These are phyloP conservation scores for Pichia kluyveri DNA, from an alignment of 805 yeast genomes.

Conservation along the genomic window DNA sequence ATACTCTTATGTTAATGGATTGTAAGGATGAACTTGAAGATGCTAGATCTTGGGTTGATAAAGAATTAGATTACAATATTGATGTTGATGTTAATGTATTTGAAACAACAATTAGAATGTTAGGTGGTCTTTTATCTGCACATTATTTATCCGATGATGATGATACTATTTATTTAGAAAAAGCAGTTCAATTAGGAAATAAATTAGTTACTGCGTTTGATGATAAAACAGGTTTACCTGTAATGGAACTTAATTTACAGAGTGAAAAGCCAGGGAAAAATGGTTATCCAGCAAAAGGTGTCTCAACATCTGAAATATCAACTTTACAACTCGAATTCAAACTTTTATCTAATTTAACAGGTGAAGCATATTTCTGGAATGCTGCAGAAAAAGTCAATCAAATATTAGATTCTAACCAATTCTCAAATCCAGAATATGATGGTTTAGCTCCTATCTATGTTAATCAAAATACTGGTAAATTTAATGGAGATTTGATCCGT, in stretches of 20 bases:
- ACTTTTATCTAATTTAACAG: slow-evolving; percentile 71
- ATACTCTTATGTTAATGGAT: slow-evolving; percentile 74
- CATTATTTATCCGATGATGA: slow-evolving; percentile 59
- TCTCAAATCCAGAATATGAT: slow-evolving; percentile 31
- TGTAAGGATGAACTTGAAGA: slow-evolving; percentile 49
- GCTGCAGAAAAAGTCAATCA: slow-evolving; percentile 66
- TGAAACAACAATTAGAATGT: slow-evolving; percentile 91
- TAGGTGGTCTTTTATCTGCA: slow-evolving; percentile 88
- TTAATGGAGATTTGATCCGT: slow-evolving; percentile 56
- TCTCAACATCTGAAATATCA: slow-evolving; percentile 85
- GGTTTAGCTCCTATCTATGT: slow-evolving; percentile 82
- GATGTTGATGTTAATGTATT: slow-evolving; percentile 74
- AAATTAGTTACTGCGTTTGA: slow-evolving; percentile 63
- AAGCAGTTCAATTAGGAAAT: slow-evolving; percentile 74
- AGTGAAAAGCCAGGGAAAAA: slow-evolving; percentile 47
- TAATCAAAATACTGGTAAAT: slow-evolving; percentile 64
- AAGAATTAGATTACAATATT: slow-evolving; percentile 60
- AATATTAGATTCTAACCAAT: slow-evolving; percentile 55
- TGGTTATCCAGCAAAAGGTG: slow-evolving; percentile 63
- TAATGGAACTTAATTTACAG: slow-evolving; percentile 63
- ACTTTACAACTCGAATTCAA: slow-evolving; percentile 84
- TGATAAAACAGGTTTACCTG: slow-evolving; percentile 63
- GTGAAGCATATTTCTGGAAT: slow-evolving; percentile 72
- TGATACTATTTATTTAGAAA: slow-evolving; percentile 47
- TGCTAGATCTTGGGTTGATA: slow-evolving; percentile 67